Evolutionary conservation across 148 eudicot species (phyloP), one percentile per base, ranked within the genome.

Genomic region (Hydrangea macrophylla): DNA sequence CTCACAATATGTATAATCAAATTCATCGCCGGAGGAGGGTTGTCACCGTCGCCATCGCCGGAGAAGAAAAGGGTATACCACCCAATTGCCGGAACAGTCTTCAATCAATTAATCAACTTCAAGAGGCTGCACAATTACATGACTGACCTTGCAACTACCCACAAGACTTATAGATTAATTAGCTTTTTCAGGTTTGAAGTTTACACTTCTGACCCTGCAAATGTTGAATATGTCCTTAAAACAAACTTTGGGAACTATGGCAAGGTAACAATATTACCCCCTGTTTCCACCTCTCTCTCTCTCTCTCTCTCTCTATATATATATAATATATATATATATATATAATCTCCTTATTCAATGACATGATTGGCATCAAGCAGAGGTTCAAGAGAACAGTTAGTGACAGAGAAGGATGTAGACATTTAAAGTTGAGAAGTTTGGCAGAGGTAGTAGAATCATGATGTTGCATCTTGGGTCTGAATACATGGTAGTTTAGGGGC

Each of bases 211-310:
- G 67, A 70, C 40, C 67, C 67, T n/a, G 31, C 48, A 22, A 70
- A 61, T 36, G 61, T 71, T 12, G 68, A 71, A 23, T 57, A 71
- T 28, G 9, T 71, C 22, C 68, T 71, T 26, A 71, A 62, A 15
- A 61, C 74, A 13, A 70, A 70, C 33, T 70, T 70, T 26, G 51
- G 15, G 7, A 70, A 70, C 26, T 70, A 70, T 64, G 68, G 56
- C 57, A 64, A 64, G 68, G 68, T 64, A 50, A 44, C 17, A 0
- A 15, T 13, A 2, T n/a, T 22, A n/a, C n/a, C n/a, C n/a, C n/a
- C 1, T 6, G 35, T 26, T 33, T 33, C 24, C 22, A 0, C 33
- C 6, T 20, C 40, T 60, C 8, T 35, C 8, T 35, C 39, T n/a
- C n/a, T n/a, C n/a, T n/a, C n/a, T n/a, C n/a, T n/a, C n/a, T n/a